These are phyloP conservation scores for Davidsoniella neocaledoniae DNA, from an alignment of 2,329 filamentous ascomycete species.

Conservation along the genomic window DNA sequence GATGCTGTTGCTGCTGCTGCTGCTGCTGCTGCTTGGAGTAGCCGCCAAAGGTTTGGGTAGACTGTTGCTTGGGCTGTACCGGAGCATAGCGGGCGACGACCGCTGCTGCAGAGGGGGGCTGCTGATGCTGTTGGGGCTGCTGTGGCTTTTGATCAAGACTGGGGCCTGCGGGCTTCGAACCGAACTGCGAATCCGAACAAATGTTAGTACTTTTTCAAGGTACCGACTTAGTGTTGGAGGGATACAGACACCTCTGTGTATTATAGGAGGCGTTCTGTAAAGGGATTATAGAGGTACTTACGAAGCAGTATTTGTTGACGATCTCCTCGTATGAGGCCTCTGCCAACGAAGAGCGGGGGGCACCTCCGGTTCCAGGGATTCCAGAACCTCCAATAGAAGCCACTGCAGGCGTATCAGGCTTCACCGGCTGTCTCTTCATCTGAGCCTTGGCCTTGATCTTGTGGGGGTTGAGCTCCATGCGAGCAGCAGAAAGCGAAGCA, in stretches of 20 bases:
- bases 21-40: slow-evolving; percentile 1
- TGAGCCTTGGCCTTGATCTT: slow-evolving; percentile 5
- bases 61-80: neutral
- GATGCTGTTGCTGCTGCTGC: neutral
- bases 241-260: no score
- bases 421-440: slow-evolving; percentile 79
- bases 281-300: slow-evolving; percentile 40
- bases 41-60: neutral
- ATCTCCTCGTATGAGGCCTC: slow-evolving; percentile 91
- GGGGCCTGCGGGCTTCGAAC: slow-evolving; percentile 10
- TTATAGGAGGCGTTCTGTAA: neutral
- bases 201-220: slow-evolving; percentile 9
- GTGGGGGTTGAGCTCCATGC: slow-evolving; percentile 31
- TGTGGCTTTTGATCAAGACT: slow-evolving; percentile 1
- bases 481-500: slow-evolving; percentile 72
- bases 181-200: slow-evolving; percentile 14
- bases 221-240: neutral
- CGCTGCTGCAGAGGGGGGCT: neutral
- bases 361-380: slow-evolving; percentile 27
- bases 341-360: slow-evolving; percentile 43
- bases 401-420: slow-evolving; percentile 23
- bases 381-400: neutral
- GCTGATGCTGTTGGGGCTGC: neutral
- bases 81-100: neutral
- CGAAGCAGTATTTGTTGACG: slow-evolving; percentile 98